Evolutionary conservation across 108 stramenopile genomes (phyloP), one percentile per base, ranked within the genome.

Genomic region (Chaetoceros tenuissimus): DNA sequence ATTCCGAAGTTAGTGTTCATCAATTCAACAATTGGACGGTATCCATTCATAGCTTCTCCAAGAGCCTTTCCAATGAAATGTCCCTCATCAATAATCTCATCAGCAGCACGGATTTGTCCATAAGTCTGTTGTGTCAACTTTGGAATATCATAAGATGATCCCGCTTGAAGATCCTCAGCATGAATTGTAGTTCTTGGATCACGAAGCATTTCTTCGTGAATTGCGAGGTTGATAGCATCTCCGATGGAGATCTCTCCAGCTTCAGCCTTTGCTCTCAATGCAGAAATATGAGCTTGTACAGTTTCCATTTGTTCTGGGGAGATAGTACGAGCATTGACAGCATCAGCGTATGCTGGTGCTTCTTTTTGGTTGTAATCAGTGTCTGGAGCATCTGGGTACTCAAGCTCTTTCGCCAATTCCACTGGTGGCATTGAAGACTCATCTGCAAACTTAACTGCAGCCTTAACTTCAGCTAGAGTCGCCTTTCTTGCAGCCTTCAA

Each of bases 1-100:
- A 98, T 98, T 55, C 97, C 97, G 67, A 98, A 98, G 84, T 98
- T 98, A 30, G 97, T 94, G 78, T 98, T 98, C 97, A 98, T 98
- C 55, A 98, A 81, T 76, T 98, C 97, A 29, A 98, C 92, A 71
- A 98, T 98, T 17, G 97, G 97, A 20, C 97, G 74, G 85, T 96
- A 98, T 24, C 97, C 97, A 59, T 98, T 98, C 87, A 98, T 89
- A 45, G 81, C 97, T 76, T 98, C 97, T 18, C 97, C 97, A 34
- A 98, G 77, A 10, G 96, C 97, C 86, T 98, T 98, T 52, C 97
- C 97, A 66, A 98, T 95, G 79, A 98, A 96, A 72, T 98, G 97
- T 23, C 97, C 97, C 63, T 98, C 97, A 69, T 98, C 97, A 76
- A 98, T 98, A 57, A 98, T 98, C 64, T 98, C 97, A 64, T 98